phyloP scores from a whole-genome alignment of 768 basidiomycete genomes.

The Tubosaeta sp. region DNA sequence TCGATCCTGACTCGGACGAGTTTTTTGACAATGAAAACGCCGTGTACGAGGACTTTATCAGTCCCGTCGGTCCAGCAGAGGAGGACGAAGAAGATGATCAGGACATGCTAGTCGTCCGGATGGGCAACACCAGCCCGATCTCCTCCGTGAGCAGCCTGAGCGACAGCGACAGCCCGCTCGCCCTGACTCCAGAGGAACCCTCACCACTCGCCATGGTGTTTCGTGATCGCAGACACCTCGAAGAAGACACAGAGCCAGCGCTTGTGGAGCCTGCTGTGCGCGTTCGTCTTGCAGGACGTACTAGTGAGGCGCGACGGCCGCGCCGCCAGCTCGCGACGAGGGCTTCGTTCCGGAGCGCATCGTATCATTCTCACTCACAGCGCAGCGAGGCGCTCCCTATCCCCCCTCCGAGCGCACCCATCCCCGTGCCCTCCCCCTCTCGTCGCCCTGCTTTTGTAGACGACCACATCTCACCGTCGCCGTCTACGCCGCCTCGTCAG shows the following conservation, averaged over 20 bases:
- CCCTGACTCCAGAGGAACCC: constrained; percentile 40
- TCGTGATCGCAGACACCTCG: constrained; percentile 21
- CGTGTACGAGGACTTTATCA: constrained; percentile 63
- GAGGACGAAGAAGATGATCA: constrained; percentile 29
- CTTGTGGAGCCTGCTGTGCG: constrained; percentile 15
- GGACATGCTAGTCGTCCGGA: constrained; percentile 30
- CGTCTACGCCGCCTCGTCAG: constrained; percentile 33
- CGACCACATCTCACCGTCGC: constrained; percentile 15
- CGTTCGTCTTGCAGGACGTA: constrained; percentile 21
- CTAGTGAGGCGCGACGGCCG: background rate
- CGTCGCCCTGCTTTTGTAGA: constrained; percentile 20
- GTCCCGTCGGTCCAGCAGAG: constrained; percentile 29
- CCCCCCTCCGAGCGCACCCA: constrained; percentile 25
- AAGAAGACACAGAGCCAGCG: constrained; percentile 2
- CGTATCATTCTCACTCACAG: constrained; percentile 3
- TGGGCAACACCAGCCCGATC: constrained; percentile 33
- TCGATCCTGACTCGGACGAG: constrained; percentile 80
- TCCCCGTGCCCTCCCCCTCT: constrained; percentile 26
- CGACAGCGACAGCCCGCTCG: constrained; percentile 48
- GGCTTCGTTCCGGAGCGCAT: background rate
- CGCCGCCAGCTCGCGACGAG: constrained; percentile 5
- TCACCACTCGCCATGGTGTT: constrained; percentile 38
- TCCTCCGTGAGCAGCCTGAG: constrained; percentile 41
- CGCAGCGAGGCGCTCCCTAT: constrained; percentile 7
- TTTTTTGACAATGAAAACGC: constrained; percentile 58